Conservation (phyloP, 202 grass and related monocot genomes). For the Setaria italica region DNA sequence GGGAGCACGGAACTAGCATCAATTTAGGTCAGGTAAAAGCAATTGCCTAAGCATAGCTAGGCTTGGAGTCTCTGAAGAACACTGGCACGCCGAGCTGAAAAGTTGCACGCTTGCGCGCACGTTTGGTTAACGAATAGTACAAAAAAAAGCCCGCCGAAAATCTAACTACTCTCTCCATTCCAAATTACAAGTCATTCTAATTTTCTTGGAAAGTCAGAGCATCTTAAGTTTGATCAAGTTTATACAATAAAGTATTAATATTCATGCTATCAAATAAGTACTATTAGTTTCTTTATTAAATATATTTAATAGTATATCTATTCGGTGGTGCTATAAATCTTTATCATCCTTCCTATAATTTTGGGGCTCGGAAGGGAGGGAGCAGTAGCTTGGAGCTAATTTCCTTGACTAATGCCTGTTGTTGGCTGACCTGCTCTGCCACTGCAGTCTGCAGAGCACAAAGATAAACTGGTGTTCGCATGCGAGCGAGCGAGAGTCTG, state of each 20-base stretch:
- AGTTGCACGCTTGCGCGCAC: constrained; percentile 14
- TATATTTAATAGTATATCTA: no score
- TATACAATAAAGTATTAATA: no score
- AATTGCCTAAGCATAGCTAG: background rate
- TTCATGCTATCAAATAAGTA: no score
- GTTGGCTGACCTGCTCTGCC: background rate
- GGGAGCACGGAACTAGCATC: background rate
- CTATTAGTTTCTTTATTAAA: no score
- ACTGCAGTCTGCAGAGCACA: background rate
- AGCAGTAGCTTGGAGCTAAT: background rate
- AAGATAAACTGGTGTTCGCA: background rate
- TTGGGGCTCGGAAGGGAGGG: no score
- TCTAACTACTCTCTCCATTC: background rate
- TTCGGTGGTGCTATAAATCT: no score
- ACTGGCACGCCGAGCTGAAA: background rate
- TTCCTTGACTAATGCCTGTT: constrained; percentile 3
- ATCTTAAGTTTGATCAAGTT: no score
- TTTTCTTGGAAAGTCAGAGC: no score
- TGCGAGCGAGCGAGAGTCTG: background rate
- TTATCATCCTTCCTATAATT: no score
- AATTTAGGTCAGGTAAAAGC: background rate
- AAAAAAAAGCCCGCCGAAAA: background rate
- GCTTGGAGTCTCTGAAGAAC: background rate
- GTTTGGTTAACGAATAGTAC: background rate
- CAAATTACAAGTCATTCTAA: no score